Evolutionary conservation across 2,329 filamentous ascomycete genomes (phyloP), one percentile per base, ranked within the genome.

Genomic region (Elsinoe batatas): DNA sequence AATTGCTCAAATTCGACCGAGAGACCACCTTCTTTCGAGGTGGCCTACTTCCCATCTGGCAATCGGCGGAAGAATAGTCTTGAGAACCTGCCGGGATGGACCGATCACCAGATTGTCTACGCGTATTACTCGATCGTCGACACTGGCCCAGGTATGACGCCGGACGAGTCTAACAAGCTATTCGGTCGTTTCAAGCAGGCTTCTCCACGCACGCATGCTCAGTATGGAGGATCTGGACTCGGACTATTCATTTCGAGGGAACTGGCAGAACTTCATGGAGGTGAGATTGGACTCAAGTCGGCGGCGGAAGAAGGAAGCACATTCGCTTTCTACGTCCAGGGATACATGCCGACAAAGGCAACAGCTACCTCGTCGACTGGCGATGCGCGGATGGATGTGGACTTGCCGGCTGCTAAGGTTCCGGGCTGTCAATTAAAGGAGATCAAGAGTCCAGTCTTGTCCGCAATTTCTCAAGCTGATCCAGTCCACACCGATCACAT

Each of bases 181-280:
- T 88, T 88, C 65, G 77, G 85, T 59, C 77, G 83, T 15, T 88
- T 88, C 64, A 79, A 80, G 8, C 85, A 88, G 68, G 82, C 83
- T 0, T 83, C 77, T 11, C 78, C 82, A 2, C 79, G 77, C 57
- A 87, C 83, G 0, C 83, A 85, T 59, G 77, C 83, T 30, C 78
- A 83, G 57, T 86, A 88, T 61, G 85, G 84, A n/a, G 85, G 85
- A 0, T 83, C 80, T 0, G 85, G 85, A 0, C 73, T 88, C 0
- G 85, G 85, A 0, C 72, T 88, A 0, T 87, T 85, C 64, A 87
- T 88, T 55, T 84, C 80, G 46, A 76, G 82, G 15, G 76, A 82
- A 36, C 74, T 88, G 10, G 82, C 82, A 1, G 83, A 87, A 63
- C 73, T 87, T 38, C 83, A 87, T 59, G 82, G 83, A 15, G 85